phyloP scores from a whole-genome alignment of 768 basidiomycete species.

The Russula sp. region DNA sequence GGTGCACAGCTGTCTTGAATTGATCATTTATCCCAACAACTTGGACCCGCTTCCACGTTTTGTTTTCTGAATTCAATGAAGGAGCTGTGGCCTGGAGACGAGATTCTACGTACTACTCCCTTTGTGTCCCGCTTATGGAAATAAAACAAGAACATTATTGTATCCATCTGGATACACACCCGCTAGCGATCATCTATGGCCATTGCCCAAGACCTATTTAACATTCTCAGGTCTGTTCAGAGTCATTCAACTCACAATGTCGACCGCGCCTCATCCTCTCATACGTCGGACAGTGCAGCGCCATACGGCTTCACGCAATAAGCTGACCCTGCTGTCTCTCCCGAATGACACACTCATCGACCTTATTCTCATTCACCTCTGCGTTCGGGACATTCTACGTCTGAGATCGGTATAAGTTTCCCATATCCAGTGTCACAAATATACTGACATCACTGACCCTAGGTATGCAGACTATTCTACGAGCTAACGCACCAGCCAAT shows the following conservation, averaged over 20 bases:
- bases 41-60: neutral
- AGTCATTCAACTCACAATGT: conserved; percentile 2
- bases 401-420: conserved; percentile 13
- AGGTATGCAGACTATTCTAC: conserved; percentile 19
- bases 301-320: neutral
- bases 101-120: neutral
- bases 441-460: neutral
- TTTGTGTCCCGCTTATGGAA: conserved; percentile 5
- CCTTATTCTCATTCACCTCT: conserved; percentile 17
- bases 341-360: conserved; percentile 20
- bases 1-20: neutral
- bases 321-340: conserved; percentile 5
- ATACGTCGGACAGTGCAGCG: conserved; percentile 12
- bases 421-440: neutral
- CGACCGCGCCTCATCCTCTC: neutral
- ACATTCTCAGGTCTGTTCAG: conserved; percentile 3
- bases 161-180: neutral
- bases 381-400: conserved; percentile 20
- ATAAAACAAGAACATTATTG: conserved; percentile 16
- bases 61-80: neutral
- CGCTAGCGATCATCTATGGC: neutral
- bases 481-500: conserved; percentile 19
- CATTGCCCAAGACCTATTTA: conserved; percentile 10
- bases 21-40: neutral
- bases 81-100: conserved; percentile 5